Conservation (phyloP, 2,329 filamentous ascomycete species). For the Trichoderma polysporum region DNA sequence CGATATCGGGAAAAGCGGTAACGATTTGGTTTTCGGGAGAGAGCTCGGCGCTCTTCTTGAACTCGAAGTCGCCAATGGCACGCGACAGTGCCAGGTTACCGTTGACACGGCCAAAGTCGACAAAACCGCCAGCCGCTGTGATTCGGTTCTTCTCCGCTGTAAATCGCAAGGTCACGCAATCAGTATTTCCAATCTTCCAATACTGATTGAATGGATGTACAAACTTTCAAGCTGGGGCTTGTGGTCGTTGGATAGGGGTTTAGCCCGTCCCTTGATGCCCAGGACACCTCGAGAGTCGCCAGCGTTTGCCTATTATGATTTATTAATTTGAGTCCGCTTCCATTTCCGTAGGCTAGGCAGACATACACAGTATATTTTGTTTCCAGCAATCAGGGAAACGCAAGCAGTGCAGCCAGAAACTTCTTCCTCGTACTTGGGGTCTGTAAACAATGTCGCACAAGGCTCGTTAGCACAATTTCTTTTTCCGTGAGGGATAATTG, state of each 20-base stretch:
- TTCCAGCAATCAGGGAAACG: constrained; percentile 80
- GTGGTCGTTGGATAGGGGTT: constrained; percentile 98
- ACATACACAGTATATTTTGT: constrained; percentile 95
- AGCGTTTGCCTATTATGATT: constrained; percentile 75
- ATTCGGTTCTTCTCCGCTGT: constrained; percentile 94
- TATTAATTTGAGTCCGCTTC: background rate
- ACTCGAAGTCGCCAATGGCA: constrained; percentile 98
- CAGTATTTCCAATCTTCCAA: constrained; percentile 16
- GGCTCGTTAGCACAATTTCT: background rate
- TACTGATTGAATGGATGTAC: constrained; percentile 27
- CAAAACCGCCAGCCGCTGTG: constrained; percentile 91
- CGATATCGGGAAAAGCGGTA: constrained; percentile 93
- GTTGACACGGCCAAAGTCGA: constrained; percentile 98
- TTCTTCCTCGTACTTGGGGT: constrained; percentile 95
- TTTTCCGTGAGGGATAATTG: background rate
- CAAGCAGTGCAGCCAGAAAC: constrained; percentile 97
- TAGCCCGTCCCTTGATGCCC: constrained; percentile 94
- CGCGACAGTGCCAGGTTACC: constrained; percentile 95
- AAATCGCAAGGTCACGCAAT: constrained; percentile 22
- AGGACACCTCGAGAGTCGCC: constrained; percentile 94
- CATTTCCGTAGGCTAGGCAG: constrained; percentile 21
- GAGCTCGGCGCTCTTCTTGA: constrained; percentile 98
- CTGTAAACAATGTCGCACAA: constrained; percentile 46
- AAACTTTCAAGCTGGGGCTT: constrained; percentile 97
- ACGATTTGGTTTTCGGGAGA: constrained; percentile 99